These are phyloP conservation scores for Lentinula boryana DNA, from an alignment of 768 basidiomycete genomes.

Conservation along the genomic window DNA sequence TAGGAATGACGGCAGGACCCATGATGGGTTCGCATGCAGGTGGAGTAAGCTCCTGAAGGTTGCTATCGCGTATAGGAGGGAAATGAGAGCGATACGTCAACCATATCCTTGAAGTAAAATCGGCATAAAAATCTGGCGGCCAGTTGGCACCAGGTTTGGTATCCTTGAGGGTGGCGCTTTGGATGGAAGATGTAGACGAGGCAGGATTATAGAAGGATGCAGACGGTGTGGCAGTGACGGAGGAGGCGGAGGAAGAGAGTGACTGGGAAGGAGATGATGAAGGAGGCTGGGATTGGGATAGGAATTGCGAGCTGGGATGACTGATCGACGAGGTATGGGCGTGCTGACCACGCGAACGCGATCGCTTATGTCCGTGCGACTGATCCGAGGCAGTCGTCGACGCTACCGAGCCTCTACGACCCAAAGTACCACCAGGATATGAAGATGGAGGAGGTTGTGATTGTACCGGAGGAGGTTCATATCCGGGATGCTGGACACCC, in stretches of 20 bases:
- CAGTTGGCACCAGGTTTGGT: slow-evolving; percentile 42
- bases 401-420: slow-evolving; percentile 31
- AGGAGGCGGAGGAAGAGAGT: slow-evolving; percentile 22
- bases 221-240: slow-evolving; percentile 17
- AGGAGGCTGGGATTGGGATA: slow-evolving; percentile 17
- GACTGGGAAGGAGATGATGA: slow-evolving; percentile 9
- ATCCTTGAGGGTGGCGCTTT: slow-evolving; percentile 1
- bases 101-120: slow-evolving; percentile 87
- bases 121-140: slow-evolving; percentile 81
- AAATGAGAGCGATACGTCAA: slow-evolving; percentile 91
- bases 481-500: slow-evolving; percentile 77
- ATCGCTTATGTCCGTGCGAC: slow-evolving; percentile 5
- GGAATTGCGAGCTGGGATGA: slow-evolving; percentile 17
- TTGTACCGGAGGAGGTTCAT: slow-evolving; percentile 36
- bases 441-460: slow-evolving; percentile 12
- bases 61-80: slow-evolving; percentile 66
- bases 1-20: slow-evolving; percentile 11
- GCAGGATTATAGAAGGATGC: slow-evolving; percentile 15
- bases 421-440: slow-evolving; percentile 6
- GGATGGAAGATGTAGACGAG: neutral
- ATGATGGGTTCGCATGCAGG: slow-evolving; percentile 6
- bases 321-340: slow-evolving; percentile 39
- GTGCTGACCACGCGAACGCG: slow-evolving; percentile 8
- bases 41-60: slow-evolving; percentile 27
- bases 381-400: slow-evolving; percentile 35